Base-by-base conservation (phyloP, 78 protist species). In the Dictyostelium purpureum region DNA sequence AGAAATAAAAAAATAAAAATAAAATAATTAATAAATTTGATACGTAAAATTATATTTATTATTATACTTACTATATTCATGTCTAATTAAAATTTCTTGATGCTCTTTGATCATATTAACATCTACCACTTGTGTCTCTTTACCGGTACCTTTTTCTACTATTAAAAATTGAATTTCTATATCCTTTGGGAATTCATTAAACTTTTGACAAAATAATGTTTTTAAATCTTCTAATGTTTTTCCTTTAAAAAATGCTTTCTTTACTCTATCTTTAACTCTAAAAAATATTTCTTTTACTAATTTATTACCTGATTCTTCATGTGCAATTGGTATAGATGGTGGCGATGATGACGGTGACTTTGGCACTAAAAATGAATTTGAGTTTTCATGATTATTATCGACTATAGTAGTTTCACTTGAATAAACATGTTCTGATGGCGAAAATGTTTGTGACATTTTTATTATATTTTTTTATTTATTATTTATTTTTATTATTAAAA, bases 231-330 rank as follows among this genome's bases (percentile, higher is more conserved):
- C 92, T 2, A 85, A 9, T 14, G 83, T 31, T 7, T 2, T 43
- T 10, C 92, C 92, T 45, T 19, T 85, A 59, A 85, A 85, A 9
- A 16, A 40, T 59, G 83, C 92, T 61, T 85, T 85, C 61, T 85
- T 85, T 19, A 85, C 92, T 42, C 92, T 59, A 73, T 85, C 92
- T 47, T 73, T 85, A 19, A 85, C 92, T 56, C 83, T 59, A 59
- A 85, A 85, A 66, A 85, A 85, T 71, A 85, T 85, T 24, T 77
- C 81, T 75, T 35, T 63, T 7, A 6, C 31, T 5, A 16, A 2
- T 28, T 31, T 51, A 51, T 45, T 42, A 7, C 37, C 21, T 69
- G 24, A 14, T 49, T 49, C 11, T n/a, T n/a, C 11, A 11, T 49
- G 54, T 49, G 54, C 7, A 14, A 49, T 7, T 49, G 76, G 26